These are phyloP conservation scores for Cruciata laevipes DNA, from an alignment of 257 asterid genomes.

Conservation along the genomic window DNA sequence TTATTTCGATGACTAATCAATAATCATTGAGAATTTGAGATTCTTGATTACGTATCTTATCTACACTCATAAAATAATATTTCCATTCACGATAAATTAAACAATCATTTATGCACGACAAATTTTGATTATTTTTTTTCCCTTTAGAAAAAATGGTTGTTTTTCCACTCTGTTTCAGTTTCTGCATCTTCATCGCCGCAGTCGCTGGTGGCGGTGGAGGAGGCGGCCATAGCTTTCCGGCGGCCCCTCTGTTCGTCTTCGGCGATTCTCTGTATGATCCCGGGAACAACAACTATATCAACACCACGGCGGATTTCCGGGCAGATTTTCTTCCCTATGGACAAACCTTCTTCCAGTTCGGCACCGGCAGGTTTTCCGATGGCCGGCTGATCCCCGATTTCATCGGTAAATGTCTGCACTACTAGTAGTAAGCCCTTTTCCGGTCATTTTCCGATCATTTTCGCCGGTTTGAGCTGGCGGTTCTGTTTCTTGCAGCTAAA, in stretches of 20 bases:
- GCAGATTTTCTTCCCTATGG: slow-evolving; percentile 70
- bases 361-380: slow-evolving; percentile 72
- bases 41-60: no score
- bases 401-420: slow-evolving; percentile 26
- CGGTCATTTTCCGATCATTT: neutral
- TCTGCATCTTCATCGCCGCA: neutral
- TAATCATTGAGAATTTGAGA: no score
- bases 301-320: slow-evolving; percentile 52
- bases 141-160: neutral
- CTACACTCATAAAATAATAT: no score
- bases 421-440: neutral
- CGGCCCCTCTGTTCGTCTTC: slow-evolving; percentile 35
- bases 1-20: no score
- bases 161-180: neutral
- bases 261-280: slow-evolving; percentile 65
- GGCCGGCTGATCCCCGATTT: slow-evolving; percentile 65
- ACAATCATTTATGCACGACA: neutral
- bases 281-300: slow-evolving; percentile 69
- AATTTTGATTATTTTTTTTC: no score
- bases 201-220: neutral
- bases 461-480: neutral
- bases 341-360: slow-evolving; percentile 34
- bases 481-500: slow-evolving; percentile 29
- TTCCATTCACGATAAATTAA: no score
- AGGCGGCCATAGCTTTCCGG: neutral